Evolutionary conservation across 768 basidiomycete genomes (phyloP), one percentile per base, ranked within the genome.

Genomic region (Lentinus brumalis): DNA sequence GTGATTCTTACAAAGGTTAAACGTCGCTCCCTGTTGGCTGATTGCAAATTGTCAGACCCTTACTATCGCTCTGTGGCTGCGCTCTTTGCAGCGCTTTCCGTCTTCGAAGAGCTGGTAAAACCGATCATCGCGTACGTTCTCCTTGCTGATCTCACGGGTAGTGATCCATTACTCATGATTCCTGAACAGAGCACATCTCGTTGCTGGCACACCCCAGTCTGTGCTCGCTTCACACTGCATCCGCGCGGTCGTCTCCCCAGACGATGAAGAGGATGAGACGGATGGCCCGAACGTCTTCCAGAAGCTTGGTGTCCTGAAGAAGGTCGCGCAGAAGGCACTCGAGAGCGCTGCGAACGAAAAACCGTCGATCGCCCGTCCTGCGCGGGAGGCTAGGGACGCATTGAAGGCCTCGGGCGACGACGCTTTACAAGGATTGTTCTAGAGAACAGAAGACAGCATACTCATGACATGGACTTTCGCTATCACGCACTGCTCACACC

Each of bases 301-400:
- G 75, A 80, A 82, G 54, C 77, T 92, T 3, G 80, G 81, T 3
- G 66, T 89, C 5, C 74, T 89, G 35, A 81, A 81, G 6, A 81
- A 75, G 44, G 84, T 95, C 3, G 85, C 89, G 0, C 84, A 88
- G 71, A 94, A 94, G 71, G 80, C 90, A 3, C 76, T 86, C 53
- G 87, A 89, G 63, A 85, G 87, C 66, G 81, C 83, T 1, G 84
- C 80, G 3, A 86, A 81, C 61, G 92, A 94, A 45, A 83, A 83
- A 39, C 85, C 91, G 2, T 79, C 82, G 18, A 85, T 96, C 45
- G 81, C 91, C 10, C 79, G 93, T 49, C 93, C 92, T 0, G 89
- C 92, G 7, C 78, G 94, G 46, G 93, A 96, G 69, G 88, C 94
- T 2, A 81, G 87, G 62, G 94, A 96, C 53, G 58, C 88, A 26